Evolutionary conservation across 805 yeast species (phyloP).

Genomic region (Ogataea naganishii): DNA sequence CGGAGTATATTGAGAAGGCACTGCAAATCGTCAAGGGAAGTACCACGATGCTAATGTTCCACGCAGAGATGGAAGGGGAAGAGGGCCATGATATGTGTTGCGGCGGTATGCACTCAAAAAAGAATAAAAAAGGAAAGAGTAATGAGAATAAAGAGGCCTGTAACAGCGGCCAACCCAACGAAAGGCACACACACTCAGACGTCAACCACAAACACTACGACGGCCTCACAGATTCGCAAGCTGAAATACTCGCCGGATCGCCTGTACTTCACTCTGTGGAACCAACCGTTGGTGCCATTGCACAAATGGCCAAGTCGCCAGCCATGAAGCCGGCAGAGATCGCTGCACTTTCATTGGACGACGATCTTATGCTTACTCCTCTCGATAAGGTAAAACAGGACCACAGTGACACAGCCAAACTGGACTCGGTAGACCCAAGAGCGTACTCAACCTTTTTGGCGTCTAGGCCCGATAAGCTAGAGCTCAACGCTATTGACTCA

Average conservation of each 20-base stretch:
- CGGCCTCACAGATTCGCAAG: slow-evolving; percentile 42
- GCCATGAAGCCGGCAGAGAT: slow-evolving; percentile 8
- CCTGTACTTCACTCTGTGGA: slow-evolving; percentile 51
- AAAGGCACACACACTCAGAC: background rate
- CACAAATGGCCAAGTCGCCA: slow-evolving; percentile 30
- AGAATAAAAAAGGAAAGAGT: slow-evolving; percentile 23
- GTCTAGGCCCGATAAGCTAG: slow-evolving; percentile 84
- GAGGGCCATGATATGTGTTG: slow-evolving; percentile 3
- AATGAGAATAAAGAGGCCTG: slow-evolving; percentile 32
- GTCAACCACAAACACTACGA: slow-evolving; percentile 9
- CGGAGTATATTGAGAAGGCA: slow-evolving; percentile 57
- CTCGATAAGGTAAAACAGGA: slow-evolving; percentile 12
- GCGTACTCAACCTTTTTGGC: slow-evolving; percentile 66
- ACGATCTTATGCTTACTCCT: slow-evolving; percentile 19
- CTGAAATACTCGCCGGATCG: slow-evolving; percentile 43
- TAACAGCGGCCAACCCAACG: slow-evolving; percentile 23
- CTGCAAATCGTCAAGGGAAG: slow-evolving; percentile 52
- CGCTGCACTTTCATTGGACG: slow-evolving; percentile 5
- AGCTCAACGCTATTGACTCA: slow-evolving; percentile 72
- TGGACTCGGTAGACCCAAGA: slow-evolving; percentile 45
- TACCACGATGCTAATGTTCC: slow-evolving; percentile 78
- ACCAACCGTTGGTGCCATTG: slow-evolving; percentile 41
- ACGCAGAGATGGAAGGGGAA: slow-evolving; percentile 67
- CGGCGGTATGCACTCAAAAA: no score
- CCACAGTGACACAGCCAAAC: slow-evolving; percentile 17